Base-by-base conservation (phyloP, 306 rosid species). In the Senna siamea region DNA sequence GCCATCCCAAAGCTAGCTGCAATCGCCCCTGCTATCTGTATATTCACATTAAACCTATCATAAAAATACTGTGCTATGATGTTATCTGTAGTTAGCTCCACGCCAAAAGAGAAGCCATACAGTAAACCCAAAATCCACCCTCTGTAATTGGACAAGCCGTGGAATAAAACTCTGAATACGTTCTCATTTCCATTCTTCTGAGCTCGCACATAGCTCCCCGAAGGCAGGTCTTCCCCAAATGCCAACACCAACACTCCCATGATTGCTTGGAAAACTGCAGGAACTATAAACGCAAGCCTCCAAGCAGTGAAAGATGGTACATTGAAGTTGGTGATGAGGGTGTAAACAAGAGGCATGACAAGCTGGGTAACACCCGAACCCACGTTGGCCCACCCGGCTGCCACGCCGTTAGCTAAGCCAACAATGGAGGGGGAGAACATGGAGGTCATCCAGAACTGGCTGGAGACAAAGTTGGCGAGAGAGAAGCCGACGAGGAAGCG, bases 381-480 rank as follows among this genome's bases (percentile, higher is more conserved):
- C 18, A 64, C 37, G 79, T 78, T 86, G 1, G 93, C 93, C 93
- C 93, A 82, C 3, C 93, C 93, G 20, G 93, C 87, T 0, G 89
- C 73, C 3, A 86, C 77, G 19, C 90, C 93, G 69, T 86, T 88
- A 12, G 90, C 90, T 14, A 83, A 59, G 52, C 90, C 90, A 5
- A 88, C 87, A 4, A 84, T 79, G 63, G 34, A 23, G 40, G 64
- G 51, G 9, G 86, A 82, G 83, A 88, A 88, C 86, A 88, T 88
- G 64, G 89, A 82, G 76, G 76, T 84, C 90, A 84, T 88, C 93
- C 90, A 88, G 78, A 68, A 84, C 76, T 88, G 93, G 80, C 57
- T 75, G 38, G 93, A 84, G 11, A 88, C 93, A 64, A 88, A 88
- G 54, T 79, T 88, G 5, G 87, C 90, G 1, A 86, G 82, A 0